Evolutionary conservation across 2,329 filamentous ascomycete genomes (phyloP).

Genomic region (Fusarium nematophilum): DNA sequence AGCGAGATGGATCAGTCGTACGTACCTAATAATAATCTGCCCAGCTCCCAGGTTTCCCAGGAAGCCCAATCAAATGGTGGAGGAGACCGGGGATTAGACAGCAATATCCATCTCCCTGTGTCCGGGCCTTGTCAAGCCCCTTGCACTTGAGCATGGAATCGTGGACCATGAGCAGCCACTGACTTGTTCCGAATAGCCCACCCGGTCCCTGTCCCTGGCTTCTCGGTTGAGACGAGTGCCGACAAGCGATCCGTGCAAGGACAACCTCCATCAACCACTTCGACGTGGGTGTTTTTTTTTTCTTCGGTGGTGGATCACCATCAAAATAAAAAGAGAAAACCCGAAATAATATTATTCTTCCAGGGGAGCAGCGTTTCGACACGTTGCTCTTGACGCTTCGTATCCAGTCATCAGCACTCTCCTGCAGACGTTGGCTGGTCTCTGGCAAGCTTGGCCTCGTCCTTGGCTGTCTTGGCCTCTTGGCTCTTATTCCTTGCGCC

Average conservation of each 20-base stretch:
- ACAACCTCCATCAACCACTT: conserved; percentile 38
- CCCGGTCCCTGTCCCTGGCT: conserved; percentile 35
- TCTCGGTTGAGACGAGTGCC: conserved; percentile 41
- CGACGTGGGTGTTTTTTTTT: conserved; percentile 23
- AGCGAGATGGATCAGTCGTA: conserved; percentile 7
- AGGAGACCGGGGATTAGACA: conserved; percentile 18
- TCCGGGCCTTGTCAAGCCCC: conserved; percentile 34
- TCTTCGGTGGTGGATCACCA: conserved; percentile 44
- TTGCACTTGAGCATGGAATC: conserved; percentile 32
- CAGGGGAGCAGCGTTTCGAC: conserved; percentile 35
- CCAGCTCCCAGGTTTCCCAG: conserved; percentile 14
- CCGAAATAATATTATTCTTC: conserved; percentile 38
- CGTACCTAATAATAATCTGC: conserved; percentile 27
- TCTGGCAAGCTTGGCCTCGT: conserved; percentile 9
- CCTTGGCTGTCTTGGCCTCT: conserved; percentile 19
- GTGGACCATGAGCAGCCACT: conserved; percentile 19
- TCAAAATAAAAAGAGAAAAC: conserved; percentile 22
- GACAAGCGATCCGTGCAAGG: conserved; percentile 40
- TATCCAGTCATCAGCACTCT: conserved; percentile 17
- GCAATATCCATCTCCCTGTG: conserved; percentile 26
- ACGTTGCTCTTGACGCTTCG: conserved; percentile 24
- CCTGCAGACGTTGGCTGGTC: conserved; percentile 6
- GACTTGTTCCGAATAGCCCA: conserved; percentile 34
- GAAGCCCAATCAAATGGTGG: conserved; percentile 37
- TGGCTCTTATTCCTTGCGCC: conserved; percentile 14